These are phyloP conservation scores for Catharanthus roseus DNA, from an alignment of 257 asterid genomes.

Conservation along the genomic window DNA sequence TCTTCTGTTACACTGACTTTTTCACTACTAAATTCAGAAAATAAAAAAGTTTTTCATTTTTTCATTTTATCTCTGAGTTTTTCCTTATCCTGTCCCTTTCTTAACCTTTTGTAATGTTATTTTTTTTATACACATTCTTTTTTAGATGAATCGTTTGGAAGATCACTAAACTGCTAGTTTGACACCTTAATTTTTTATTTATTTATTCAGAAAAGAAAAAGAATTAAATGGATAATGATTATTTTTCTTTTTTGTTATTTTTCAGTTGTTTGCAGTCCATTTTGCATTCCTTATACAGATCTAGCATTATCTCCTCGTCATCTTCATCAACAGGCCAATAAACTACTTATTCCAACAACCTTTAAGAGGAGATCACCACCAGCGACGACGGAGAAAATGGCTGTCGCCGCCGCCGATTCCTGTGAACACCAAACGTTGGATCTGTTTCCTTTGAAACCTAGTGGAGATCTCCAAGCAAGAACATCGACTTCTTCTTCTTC, in stretches of 20 bases:
- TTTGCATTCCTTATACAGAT: conserved; percentile 37
- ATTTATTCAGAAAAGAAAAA: no score
- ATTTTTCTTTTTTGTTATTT: neutral
- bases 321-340: conserved; percentile 35
- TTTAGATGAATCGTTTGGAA: no score
- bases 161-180: no score
- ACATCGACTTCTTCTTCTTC: neutral
- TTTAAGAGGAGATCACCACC: conserved; percentile 34
- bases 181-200: neutral
- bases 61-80: neutral
- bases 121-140: neutral
- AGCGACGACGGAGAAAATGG: conserved; percentile 22
- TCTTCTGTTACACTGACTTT: neutral
- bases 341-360: conserved; percentile 36
- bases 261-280: conserved; percentile 58
- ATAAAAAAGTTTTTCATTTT: neutral
- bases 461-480: conserved; percentile 44
- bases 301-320: conserved; percentile 24
- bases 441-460: conserved; percentile 71
- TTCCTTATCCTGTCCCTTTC: conserved; percentile 5
- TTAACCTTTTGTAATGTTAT: neutral
- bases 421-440: conserved; percentile 80
- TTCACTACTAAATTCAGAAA: no score
- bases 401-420: no score
- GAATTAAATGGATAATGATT: neutral